Base-by-base conservation (phyloP, 1,284 basidiomycete genomes). In the Schizophyllum amplum region DNA sequence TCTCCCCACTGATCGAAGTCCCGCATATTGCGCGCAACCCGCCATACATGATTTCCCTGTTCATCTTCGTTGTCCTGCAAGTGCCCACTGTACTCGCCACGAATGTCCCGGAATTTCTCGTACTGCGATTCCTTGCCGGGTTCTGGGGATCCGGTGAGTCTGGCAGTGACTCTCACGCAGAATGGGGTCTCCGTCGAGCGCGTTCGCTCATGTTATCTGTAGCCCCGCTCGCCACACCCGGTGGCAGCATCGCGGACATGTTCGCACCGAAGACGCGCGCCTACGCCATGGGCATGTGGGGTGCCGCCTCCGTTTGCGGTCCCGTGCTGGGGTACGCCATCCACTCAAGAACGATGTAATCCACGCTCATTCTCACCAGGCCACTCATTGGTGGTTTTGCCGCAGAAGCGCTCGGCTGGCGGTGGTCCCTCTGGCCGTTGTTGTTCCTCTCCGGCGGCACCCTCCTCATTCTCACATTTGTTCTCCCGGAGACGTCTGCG, bases 101-200 rank as follows among this genome's bases (percentile, higher is more conserved):
- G 20, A 87, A 83, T 66, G 79, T 79, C 1, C 80, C 70, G 17
- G 69, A 77, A 3, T 73, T 87, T 57, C 72, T 88, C 55, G 71
- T 80, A 33, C 82, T 87, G 71, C 78, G 85, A 6, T 85, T 87
- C 70, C 67, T 87, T 9, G 75, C 81, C 0, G 85, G 85, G 77
- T 75, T 26, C 81, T 84, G 52, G 74, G 72, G 27, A 70, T 70
- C 24, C 69, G 71, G 7, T 70, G 70, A 9, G 59, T 56, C 13
- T n/a, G n/a, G n/a, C n/a, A n/a, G n/a, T n/a, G n/a, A n/a, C n/a
- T n/a, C n/a, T n/a, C n/a, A n/a, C n/a, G n/a, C n/a, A n/a, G n/a
- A n/a, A n/a, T n/a, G n/a, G n/a, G n/a, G n/a, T n/a, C n/a, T n/a
- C n/a, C n/a, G n/a, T n/a, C n/a, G n/a, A n/a, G n/a, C n/a, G n/a